phyloP scores from a whole-genome alignment of 2,329 filamentous ascomycete species.

The Pseudopyricularia cyperi region DNA sequence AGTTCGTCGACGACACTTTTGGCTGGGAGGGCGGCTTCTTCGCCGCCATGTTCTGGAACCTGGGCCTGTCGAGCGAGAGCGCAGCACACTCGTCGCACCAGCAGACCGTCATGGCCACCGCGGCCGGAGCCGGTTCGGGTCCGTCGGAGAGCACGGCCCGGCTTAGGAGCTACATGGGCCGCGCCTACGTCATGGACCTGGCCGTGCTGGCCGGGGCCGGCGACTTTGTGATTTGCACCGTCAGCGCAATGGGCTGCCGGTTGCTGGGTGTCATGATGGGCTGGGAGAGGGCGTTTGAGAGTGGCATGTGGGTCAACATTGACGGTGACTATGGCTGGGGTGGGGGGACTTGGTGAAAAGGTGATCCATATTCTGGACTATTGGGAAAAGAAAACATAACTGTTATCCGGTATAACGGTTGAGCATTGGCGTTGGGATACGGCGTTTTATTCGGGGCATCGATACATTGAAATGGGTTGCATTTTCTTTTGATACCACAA shows the following conservation, averaged over 20 bases:
- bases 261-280: slow-evolving; percentile 78
- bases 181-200: slow-evolving; percentile 74
- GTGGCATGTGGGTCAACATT: slow-evolving; percentile 63
- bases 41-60: slow-evolving; percentile 65
- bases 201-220: slow-evolving; percentile 55
- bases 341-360: slow-evolving; percentile 16
- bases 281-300: slow-evolving; percentile 54
- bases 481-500: slow-evolving; percentile 1
- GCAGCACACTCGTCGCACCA: slow-evolving; percentile 15
- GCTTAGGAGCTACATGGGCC: slow-evolving; percentile 59
- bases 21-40: slow-evolving; percentile 89
- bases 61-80: slow-evolving; percentile 39
- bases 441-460: slow-evolving; percentile 1
- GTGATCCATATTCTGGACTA: neutral
- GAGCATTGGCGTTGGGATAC: slow-evolving; percentile 1
- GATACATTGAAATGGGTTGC: no score
- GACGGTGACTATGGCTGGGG: slow-evolving; percentile 57
- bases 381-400: neutral
- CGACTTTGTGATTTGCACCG: slow-evolving; percentile 64
- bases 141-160: slow-evolving; percentile 43
- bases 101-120: neutral
- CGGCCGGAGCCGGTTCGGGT: neutral
- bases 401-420: neutral
- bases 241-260: slow-evolving; percentile 60
- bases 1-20: slow-evolving; percentile 61